Base-by-base conservation (phyloP, 768 basidiomycete species). In the Suillus cothurnatus region DNA sequence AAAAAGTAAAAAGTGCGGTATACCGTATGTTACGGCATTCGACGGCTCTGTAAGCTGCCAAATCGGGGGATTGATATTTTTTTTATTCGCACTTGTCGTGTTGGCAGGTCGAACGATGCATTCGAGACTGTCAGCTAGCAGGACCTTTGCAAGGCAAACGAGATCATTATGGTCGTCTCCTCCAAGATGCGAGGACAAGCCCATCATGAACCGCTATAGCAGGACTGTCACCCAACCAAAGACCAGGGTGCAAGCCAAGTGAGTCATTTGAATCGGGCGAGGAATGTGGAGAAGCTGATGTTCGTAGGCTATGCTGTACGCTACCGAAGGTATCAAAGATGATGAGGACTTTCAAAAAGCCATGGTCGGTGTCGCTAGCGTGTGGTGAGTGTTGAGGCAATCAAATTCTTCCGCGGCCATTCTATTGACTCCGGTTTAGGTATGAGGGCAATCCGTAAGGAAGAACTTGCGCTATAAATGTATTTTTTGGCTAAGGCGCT, bases 391-490 rank as follows among this genome's bases (percentile, higher is more conserved):
- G 49, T 58, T 36, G 45, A 59, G 60, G 68, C 6, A 43, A 23
- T 58, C 38, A 43, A 28, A n/a, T 65, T 31, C 65, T 71, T 67
- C 64, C 36, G 26, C 11, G 39, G 57, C 26, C 31, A 38, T 63
- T 62, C 64, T 60, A 50, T 67, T 59, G 72, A 67, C 65, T 62
- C 28, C 63, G 65, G 26, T 53, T 15, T 66, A 98, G 96, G 96
- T 99, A 99, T 73, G 97, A 99, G 76, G 97, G 97, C 49, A 98
- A 97, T 78, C 97, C 97, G 93, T 99, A 77, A 82, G 94, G 81
- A 43, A 32, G 19, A 49, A 41, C 41, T 38, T 47, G 1, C 23
- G 6, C 9, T 19, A 43, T 52, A 41, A 52, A 21, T 62, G 43
- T 21, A 66, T 31, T 32, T 47, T 39, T 38, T 21, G 31, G 43